Conservation (phyloP, 1,284 basidiomycete species). For the Trichosporon sp. region DNA sequence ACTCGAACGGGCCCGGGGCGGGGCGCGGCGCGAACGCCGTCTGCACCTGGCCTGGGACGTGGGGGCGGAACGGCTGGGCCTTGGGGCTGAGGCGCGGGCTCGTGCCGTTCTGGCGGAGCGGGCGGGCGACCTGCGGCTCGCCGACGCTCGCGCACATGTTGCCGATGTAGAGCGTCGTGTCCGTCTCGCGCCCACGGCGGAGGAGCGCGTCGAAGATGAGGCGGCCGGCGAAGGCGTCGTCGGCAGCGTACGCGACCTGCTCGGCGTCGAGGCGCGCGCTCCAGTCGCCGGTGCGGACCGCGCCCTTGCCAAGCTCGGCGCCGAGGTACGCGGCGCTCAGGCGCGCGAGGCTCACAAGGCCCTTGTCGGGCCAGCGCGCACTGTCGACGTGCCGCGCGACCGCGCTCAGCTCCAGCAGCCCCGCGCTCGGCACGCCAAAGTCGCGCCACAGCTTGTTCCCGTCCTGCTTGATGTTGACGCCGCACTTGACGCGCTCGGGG, state of each 20-base stretch:
- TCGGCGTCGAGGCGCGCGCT: slow-evolving; percentile 23
- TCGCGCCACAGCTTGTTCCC: slow-evolving; percentile 32
- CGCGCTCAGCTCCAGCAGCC: slow-evolving; percentile 44
- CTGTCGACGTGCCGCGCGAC: slow-evolving; percentile 43
- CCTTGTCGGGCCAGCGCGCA: slow-evolving; percentile 23
- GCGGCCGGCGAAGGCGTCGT: slow-evolving; percentile 48
- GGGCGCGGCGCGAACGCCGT: background rate
- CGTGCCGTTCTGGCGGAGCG: no score
- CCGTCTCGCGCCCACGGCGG: background rate
- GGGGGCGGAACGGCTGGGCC: background rate
- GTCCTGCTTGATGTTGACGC: slow-evolving; percentile 29
- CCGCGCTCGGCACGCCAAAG: background rate
- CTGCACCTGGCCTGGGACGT: background rate
- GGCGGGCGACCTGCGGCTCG: no score
- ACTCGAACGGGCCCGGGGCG: background rate
- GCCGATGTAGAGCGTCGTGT: background rate
- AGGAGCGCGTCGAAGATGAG: slow-evolving; percentile 30
- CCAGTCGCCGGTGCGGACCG: slow-evolving; percentile 45
- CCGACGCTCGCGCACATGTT: background rate
- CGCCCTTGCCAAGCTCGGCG: slow-evolving; percentile 36
- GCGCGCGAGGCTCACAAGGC: slow-evolving; percentile 42
- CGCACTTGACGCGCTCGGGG: slow-evolving; percentile 38
- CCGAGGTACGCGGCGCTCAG: slow-evolving; percentile 39
- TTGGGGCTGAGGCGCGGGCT: background rate
- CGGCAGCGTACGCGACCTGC: slow-evolving; percentile 48